Conservation (phyloP, 768 basidiomycete species). For the Baorangia bicolor region DNA sequence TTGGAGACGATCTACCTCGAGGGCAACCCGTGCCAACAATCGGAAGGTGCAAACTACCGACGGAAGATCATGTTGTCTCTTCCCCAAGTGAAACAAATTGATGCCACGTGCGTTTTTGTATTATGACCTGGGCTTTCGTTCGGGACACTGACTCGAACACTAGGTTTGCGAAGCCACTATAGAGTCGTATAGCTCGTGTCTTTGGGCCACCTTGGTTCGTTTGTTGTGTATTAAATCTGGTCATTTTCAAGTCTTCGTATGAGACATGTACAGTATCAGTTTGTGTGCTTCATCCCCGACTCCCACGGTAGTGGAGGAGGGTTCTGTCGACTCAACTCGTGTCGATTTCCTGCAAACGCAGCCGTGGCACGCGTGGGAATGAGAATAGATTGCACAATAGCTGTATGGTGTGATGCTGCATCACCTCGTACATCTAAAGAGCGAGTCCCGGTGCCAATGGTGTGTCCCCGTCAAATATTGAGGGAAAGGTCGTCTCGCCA, state of each 20-base stretch:
- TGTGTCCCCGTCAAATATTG: too few relatives aligned
- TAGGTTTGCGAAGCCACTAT: conserved; percentile 67
- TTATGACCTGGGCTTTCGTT: neutral
- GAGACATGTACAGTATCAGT: neutral
- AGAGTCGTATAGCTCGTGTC: conserved; percentile 76
- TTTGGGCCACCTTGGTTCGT: neutral
- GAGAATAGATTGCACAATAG: too few relatives aligned
- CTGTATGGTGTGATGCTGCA: too few relatives aligned
- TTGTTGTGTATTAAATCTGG: conserved; percentile 41
- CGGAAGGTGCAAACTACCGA: conserved; percentile 75
- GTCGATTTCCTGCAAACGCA: too few relatives aligned
- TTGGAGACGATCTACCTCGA: conserved; percentile 93
- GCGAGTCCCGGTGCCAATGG: too few relatives aligned
- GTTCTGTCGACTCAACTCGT: too few relatives aligned
- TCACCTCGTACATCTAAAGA: too few relatives aligned
- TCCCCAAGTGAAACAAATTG: conserved; percentile 90
- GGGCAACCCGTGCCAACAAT: conserved; percentile 86
- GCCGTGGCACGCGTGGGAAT: too few relatives aligned
- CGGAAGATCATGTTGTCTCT: conserved; percentile 87
- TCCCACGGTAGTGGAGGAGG: too few relatives aligned
- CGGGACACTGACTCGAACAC: conserved; percentile 1
- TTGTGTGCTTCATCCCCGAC: neutral
- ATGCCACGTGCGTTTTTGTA: conserved; percentile 79
- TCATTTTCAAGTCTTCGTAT: neutral
- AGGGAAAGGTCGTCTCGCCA: too few relatives aligned